phyloP scores from a whole-genome alignment of 1,139 yeast genomes.

The Petasospora fabianii region DNA sequence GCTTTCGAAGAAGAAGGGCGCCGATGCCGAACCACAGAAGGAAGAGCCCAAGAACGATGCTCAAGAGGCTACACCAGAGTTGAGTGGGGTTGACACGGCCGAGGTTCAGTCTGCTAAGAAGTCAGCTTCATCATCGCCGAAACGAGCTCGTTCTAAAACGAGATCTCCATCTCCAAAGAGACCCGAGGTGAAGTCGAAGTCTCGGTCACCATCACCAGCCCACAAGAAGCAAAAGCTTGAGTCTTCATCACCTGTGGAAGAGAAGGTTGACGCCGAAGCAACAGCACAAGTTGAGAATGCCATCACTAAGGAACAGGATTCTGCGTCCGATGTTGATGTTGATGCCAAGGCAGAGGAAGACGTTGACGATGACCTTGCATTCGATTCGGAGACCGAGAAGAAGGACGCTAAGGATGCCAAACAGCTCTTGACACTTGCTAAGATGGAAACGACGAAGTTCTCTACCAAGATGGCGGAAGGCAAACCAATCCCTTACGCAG shows the following conservation, averaged over 20 bases:
- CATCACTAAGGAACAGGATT: not conserved
- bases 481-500: slow-evolving; percentile 52
- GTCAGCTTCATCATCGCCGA: slow-evolving; percentile 1
- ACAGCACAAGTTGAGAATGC: not conserved
- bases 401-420: slow-evolving; percentile 24
- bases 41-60: not conserved
- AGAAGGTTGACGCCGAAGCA: not conserved
- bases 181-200: slow-evolving; percentile 1
- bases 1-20: slow-evolving; percentile 18
- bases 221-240: not conserved
- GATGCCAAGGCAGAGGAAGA: not conserved
- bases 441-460: slow-evolving; percentile 12
- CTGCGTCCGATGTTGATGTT: not conserved
- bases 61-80: not conserved
- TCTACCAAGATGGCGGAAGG: slow-evolving; percentile 8
- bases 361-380: slow-evolving; percentile 17
- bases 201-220: slow-evolving; percentile 6
- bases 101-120: not conserved
- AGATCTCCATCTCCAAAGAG: slow-evolving; percentile 6
- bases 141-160: not conserved
- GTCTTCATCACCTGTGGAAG: not conserved
- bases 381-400: slow-evolving; percentile 24
- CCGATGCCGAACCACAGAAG: not conserved
- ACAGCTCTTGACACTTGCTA: slow-evolving; percentile 14
- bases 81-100: not conserved